Base-by-base conservation (phyloP, 2,329 filamentous ascomycete species). In the Penicillium hordei region DNA sequence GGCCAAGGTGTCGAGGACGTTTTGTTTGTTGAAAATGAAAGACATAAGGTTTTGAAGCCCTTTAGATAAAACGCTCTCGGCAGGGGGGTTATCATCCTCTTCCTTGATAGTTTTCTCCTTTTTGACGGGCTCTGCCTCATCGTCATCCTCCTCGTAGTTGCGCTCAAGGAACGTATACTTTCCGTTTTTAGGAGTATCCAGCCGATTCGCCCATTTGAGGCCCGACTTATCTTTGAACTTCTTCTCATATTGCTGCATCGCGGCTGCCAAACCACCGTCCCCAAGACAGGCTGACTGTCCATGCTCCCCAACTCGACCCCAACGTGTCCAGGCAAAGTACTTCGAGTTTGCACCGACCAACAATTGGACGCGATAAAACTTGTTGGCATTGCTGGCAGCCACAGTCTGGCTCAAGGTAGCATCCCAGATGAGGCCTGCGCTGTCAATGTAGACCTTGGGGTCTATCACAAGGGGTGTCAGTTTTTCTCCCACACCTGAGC, bases 321-420 rank as follows among this genome's bases (percentile, higher is more conserved):
- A 95, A 56, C 90, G 82, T 3, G 88, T 91, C 89, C 89, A 93
- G 0, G 84, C 86, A 43, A 79, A 76, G 70, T 81, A 89, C 68
- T 15, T 63, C 60, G 23, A 65, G 63, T 55, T 52, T 3, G 53
- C 51, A 6, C 55, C 50, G 17, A 52, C 42, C n/a, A 86, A 68
- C 60, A 90, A 78, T 78, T 93, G 89, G 29, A 92, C 72, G 29
- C 85, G 84, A 68, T 93, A 93, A 72, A 93, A 93, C 65, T 94
- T 94, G 73, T 94, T 93, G 73, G 89, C 89, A 69, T 93, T 94
- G 46, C 81, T 75, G 0, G 79, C 76, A 0, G 89, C 79, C 64
- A 91, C 89, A 12, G 90, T 89, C 70, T 93, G 89, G 65, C 93
- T 94, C 45, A 95, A 78, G 0, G 89, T 86, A 0, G 89, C 90